phyloP scores from a whole-genome alignment of 2,329 filamentous ascomycete species.

The Epichloe baconii region DNA sequence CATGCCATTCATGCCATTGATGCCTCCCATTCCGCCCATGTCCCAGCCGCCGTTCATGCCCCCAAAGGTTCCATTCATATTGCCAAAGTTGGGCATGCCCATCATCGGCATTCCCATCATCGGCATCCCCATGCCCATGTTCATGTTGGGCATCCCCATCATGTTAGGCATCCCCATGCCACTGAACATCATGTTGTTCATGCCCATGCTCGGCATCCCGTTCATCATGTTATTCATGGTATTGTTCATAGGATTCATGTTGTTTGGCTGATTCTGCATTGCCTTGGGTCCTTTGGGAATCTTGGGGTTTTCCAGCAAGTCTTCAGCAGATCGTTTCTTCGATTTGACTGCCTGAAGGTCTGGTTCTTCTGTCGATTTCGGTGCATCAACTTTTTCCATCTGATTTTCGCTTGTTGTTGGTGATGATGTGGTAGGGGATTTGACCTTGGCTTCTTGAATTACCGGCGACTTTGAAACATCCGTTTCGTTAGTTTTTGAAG shows the following conservation, averaged over 20 bases:
- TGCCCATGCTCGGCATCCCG: slow-evolving; percentile 24
- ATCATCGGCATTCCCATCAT: slow-evolving; percentile 18
- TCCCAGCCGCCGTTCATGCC: slow-evolving; percentile 10
- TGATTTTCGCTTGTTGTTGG: slow-evolving; percentile 14
- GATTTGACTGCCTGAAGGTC: slow-evolving; percentile 25
- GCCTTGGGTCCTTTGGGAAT: slow-evolving; percentile 53
- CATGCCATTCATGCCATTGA: slow-evolving; percentile 21
- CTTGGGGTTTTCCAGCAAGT: slow-evolving; percentile 50
- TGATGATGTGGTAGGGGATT: slow-evolving; percentile 18
- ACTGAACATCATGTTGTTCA: slow-evolving; percentile 15
- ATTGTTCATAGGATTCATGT: slow-evolving; percentile 27
- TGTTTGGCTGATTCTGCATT: slow-evolving; percentile 42
- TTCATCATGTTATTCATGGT: slow-evolving; percentile 30
- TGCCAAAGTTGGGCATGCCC: slow-evolving; percentile 12
- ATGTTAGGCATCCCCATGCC: slow-evolving; percentile 16
- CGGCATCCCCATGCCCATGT: slow-evolving; percentile 14
- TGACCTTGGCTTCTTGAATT: slow-evolving; percentile 11
- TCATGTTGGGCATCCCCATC: slow-evolving; percentile 22
- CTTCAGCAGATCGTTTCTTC: slow-evolving; percentile 77
- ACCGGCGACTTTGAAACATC: slow-evolving; percentile 22
- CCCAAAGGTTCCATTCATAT: slow-evolving; percentile 7
- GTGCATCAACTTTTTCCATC: slow-evolving; percentile 24
- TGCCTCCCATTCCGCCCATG: slow-evolving; percentile 4
- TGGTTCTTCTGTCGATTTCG: slow-evolving; percentile 16
- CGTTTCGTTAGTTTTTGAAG: slow-evolving; percentile 6